phyloP scores from a whole-genome alignment of 1,284 basidiomycete genomes.

The Pisolithus thermaeus region DNA sequence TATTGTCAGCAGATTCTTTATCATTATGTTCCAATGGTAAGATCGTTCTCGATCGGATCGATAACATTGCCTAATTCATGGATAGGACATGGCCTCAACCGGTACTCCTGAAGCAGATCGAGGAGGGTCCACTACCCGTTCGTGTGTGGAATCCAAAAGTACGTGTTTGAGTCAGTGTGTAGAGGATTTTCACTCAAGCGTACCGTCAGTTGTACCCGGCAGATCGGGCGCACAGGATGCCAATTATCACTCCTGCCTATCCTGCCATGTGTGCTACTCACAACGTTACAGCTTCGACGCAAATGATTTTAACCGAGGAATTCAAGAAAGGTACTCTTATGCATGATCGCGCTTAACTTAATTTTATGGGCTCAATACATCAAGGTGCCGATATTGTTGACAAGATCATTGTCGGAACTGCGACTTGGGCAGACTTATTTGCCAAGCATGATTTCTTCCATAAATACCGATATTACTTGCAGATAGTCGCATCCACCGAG shows the following conservation, averaged over 20 bases:
- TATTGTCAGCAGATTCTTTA: slow-evolving; percentile 95
- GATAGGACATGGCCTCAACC: slow-evolving; percentile 95
- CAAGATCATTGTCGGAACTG: slow-evolving; percentile 79
- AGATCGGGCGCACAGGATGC: slow-evolving; percentile 95
- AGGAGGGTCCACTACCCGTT: slow-evolving; percentile 89
- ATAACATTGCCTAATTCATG: slow-evolving; percentile 1
- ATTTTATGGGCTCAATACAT: slow-evolving; percentile 4
- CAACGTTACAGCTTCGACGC: slow-evolving; percentile 94
- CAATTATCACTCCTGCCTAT: slow-evolving; percentile 99
- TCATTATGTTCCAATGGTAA: slow-evolving; percentile 94
- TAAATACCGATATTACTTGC: slow-evolving; percentile 97
- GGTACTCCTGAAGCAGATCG: slow-evolving; percentile 93
- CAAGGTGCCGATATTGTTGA: slow-evolving; percentile 90
- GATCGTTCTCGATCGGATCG: not conserved
- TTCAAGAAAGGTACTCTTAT: slow-evolving; percentile 76
- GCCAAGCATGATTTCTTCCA: slow-evolving; percentile 95
- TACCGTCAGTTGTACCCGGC: slow-evolving; percentile 75
- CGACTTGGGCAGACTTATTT: slow-evolving; percentile 91
- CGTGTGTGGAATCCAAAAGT: slow-evolving; percentile 98
- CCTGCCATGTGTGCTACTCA: slow-evolving; percentile 99
- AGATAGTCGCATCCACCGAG: slow-evolving; percentile 90
- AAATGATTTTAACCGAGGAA: slow-evolving; percentile 95
- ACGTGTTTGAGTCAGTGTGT: slow-evolving; percentile 10
- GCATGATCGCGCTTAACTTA: not conserved
- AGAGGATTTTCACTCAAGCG: not conserved